Evolutionary conservation across 2,329 filamentous ascomycete species (phyloP).

Genomic region (Pseudogymnoascus sp.): DNA sequence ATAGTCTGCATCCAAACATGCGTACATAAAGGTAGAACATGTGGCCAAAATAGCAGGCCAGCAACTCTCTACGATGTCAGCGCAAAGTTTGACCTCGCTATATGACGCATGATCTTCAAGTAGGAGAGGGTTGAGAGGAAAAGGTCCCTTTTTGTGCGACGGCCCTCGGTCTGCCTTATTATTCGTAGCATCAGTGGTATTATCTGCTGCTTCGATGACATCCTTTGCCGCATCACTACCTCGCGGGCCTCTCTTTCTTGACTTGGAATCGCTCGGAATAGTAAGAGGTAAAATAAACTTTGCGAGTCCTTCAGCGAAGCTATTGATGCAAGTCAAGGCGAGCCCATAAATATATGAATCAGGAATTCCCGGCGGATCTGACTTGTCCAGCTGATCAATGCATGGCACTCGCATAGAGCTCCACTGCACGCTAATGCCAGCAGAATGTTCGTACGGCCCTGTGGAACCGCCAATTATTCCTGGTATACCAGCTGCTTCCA

Average conservation of each 20-base stretch:
- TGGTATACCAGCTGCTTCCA: conserved; percentile 80
- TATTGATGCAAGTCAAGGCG: conserved; percentile 80
- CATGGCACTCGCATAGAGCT: conserved; percentile 81
- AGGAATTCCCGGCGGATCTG: conserved; percentile 72
- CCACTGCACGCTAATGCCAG: conserved; percentile 85
- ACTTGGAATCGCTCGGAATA: conserved; percentile 62
- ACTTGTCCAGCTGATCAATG: conserved; percentile 91
- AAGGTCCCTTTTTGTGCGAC: conserved; percentile 67
- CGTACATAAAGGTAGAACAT: conserved; percentile 91
- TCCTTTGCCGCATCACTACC: conserved; percentile 18
- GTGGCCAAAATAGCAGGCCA: conserved; percentile 95
- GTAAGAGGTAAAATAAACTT: conserved; percentile 91
- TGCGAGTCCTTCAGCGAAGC: conserved; percentile 83
- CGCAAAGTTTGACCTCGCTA: conserved; percentile 67
- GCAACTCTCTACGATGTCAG: conserved; percentile 78
- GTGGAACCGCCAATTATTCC: conserved; percentile 76
- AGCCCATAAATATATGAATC: conserved; percentile 93
- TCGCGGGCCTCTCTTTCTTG: conserved; percentile 39
- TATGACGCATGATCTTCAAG: conserved; percentile 67
- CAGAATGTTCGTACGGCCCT: conserved; percentile 58
- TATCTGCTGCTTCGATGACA: not conserved
- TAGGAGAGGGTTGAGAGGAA: conserved; percentile 77
- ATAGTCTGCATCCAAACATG: conserved; percentile 84
- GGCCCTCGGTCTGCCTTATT: conserved; percentile 49
- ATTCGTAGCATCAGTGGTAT: conserved; percentile 13